phyloP scores from a whole-genome alignment of 2,329 filamentous ascomycete genomes.

The Escovopsis sp. region DNA sequence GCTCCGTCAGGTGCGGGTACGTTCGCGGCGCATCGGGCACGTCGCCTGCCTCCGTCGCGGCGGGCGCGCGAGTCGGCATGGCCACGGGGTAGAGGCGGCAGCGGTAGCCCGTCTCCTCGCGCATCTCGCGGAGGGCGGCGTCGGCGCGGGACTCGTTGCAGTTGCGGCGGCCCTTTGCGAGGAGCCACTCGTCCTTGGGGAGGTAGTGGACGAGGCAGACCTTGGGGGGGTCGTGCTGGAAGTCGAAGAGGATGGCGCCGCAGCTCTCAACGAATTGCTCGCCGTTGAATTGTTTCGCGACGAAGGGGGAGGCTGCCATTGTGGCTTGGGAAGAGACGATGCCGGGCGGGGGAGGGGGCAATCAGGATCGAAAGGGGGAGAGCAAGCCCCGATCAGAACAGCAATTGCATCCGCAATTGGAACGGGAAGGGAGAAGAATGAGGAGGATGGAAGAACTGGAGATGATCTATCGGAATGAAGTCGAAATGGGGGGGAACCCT shows the following conservation, averaged over 20 bases:
- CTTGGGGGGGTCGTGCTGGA: neutral
- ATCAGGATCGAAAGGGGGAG: too few relatives aligned
- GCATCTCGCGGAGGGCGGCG: conserved; percentile 6
- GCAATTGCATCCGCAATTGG: too few relatives aligned
- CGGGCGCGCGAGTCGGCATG: neutral
- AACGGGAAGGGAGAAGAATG: too few relatives aligned
- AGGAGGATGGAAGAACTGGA: too few relatives aligned
- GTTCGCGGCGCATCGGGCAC: conserved; percentile 5
- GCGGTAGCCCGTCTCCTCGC: conserved; percentile 4
- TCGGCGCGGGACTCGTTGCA: conserved; percentile 4
- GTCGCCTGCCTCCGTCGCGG: neutral
- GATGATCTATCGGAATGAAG: too few relatives aligned
- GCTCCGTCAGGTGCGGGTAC: conserved; percentile 8
- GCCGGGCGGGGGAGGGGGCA: too few relatives aligned
- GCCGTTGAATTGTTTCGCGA: neutral
- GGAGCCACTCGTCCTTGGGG: conserved; percentile 4
- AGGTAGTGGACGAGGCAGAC: conserved; percentile 7
- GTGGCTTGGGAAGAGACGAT: too few relatives aligned
- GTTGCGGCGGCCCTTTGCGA: conserved; percentile 8
- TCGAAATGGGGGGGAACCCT: too few relatives aligned
- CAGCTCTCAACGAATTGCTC: conserved; percentile 8
- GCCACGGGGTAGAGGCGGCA: neutral
- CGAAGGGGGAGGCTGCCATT: neutral
- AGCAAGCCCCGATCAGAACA: too few relatives aligned
- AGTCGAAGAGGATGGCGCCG: conserved; percentile 8